A percentile compares a stretch with the other conserved stretches of the same genome.
Conservation (phyloP, 1,284 basidiomycete species). For the Rugosomyces carneus region DNA sequence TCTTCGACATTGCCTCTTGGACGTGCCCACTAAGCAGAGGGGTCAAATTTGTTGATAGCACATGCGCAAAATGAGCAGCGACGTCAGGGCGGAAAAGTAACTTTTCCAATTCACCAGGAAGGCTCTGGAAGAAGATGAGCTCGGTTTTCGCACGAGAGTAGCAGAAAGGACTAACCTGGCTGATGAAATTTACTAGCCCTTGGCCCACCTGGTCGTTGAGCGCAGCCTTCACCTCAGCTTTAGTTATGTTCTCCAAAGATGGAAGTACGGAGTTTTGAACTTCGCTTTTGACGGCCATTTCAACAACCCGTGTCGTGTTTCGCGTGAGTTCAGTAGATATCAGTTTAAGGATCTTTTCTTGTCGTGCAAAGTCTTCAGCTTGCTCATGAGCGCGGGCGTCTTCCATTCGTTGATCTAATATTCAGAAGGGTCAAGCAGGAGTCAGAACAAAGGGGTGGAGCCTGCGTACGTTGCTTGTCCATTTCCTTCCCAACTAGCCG, state of each 20-base stretch:
- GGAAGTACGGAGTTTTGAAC: slow-evolving; percentile 77
- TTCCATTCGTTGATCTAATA: slow-evolving; percentile 70
- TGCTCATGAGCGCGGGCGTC: slow-evolving; percentile 72
- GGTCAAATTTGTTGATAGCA: slow-evolving; percentile 59
- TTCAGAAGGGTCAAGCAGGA: background rate
- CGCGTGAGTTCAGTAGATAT: slow-evolving; percentile 79
- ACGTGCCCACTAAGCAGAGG: slow-evolving; percentile 74
- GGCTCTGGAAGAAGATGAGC: slow-evolving; percentile 37
- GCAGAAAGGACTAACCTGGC: slow-evolving; percentile 45
- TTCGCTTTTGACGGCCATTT: slow-evolving; percentile 76
- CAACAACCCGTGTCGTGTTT: slow-evolving; percentile 80
- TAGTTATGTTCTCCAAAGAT: slow-evolving; percentile 71
- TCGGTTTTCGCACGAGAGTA: background rate
- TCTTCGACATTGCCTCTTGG: slow-evolving; percentile 70
- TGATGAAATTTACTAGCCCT: slow-evolving; percentile 65
- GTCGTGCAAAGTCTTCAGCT: slow-evolving; percentile 69
- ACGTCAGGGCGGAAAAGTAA: slow-evolving; percentile 71
- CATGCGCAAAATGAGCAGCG: slow-evolving; percentile 64
- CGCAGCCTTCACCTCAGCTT: slow-evolving; percentile 67
- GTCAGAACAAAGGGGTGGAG: background rate
- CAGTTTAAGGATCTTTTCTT: slow-evolving; percentile 81
- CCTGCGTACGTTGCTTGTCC: slow-evolving; percentile 70
- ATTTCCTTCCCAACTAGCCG: slow-evolving; percentile 76
- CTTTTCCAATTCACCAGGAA: slow-evolving; percentile 73
- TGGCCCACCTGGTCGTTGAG: slow-evolving; percentile 70